Evolutionary conservation across 2,329 filamentous ascomycete genomes (phyloP).

Genomic region (Neodidymelliopsis sp.): DNA sequence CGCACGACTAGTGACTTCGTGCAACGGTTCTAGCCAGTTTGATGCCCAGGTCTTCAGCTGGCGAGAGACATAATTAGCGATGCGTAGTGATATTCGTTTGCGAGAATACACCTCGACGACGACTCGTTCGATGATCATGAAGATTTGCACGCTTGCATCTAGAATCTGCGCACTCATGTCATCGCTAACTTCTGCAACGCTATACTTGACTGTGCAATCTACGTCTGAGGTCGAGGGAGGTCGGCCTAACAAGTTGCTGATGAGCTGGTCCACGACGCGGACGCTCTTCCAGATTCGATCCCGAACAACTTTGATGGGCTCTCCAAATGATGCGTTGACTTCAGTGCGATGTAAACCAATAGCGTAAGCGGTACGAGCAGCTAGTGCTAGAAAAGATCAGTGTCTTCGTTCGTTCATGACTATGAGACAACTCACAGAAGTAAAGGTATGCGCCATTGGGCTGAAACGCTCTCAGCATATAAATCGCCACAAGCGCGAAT

Average conservation of each 20-base stretch:
- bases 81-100: slow-evolving; percentile 50
- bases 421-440: slow-evolving; percentile 44
- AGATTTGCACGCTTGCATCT: slow-evolving; percentile 54
- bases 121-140: slow-evolving; percentile 57
- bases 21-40: slow-evolving; percentile 42
- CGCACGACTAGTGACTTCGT: slow-evolving; percentile 39
- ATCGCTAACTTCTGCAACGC: slow-evolving; percentile 30
- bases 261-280: slow-evolving; percentile 60
- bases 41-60: slow-evolving; percentile 53
- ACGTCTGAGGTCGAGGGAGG: slow-evolving; percentile 62
- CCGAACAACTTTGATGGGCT: slow-evolving; percentile 50
- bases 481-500: slow-evolving; percentile 60
- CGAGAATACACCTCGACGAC: slow-evolving; percentile 57
- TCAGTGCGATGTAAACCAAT: slow-evolving; percentile 61
- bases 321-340: slow-evolving; percentile 59
- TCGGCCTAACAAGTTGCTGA: slow-evolving; percentile 60
- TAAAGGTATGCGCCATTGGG: slow-evolving; percentile 63
- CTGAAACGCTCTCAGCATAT: slow-evolving; percentile 60
- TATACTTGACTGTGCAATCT: slow-evolving; percentile 54
- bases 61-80: slow-evolving; percentile 52
- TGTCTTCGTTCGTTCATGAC: background rate
- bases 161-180: slow-evolving; percentile 31
- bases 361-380: slow-evolving; percentile 61
- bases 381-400: slow-evolving; percentile 42
- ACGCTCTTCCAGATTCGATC: slow-evolving; percentile 63